A percentile compares a stretch with the other conserved stretches of the same genome.
phyloP scores from a whole-genome alignment of 129 eudicot genomes.

The Ambrosia artemisiifolia region DNA sequence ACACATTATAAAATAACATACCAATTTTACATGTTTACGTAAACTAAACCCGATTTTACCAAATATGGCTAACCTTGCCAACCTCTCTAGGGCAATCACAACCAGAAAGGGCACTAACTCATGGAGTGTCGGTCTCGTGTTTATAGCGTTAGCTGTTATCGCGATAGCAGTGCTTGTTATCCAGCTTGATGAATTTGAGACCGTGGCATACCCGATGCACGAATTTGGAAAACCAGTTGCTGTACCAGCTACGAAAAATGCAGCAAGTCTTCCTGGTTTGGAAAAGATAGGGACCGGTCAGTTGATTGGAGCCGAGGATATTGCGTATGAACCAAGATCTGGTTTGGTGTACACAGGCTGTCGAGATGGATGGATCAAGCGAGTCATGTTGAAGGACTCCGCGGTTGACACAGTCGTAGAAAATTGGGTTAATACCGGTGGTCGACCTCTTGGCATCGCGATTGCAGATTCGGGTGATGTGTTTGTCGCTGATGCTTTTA shows the following conservation, averaged over 20 bases:
- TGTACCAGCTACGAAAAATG: slow-evolving; percentile 31
- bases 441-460: slow-evolving; percentile 71
- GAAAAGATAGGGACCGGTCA: slow-evolving; percentile 55
- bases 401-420: slow-evolving; percentile 33
- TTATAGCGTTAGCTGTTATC: background rate
- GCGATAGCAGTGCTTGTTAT: slow-evolving; percentile 2
- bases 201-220: slow-evolving; percentile 44
- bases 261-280: slow-evolving; percentile 39
- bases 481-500: slow-evolving; percentile 57
- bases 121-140: slow-evolving; percentile 10
- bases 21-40: background rate
- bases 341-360: slow-evolving; percentile 59
- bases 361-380: slow-evolving; percentile 77
- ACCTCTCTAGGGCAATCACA: background rate
- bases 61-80: slow-evolving; percentile 9
- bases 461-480: slow-evolving; percentile 43
- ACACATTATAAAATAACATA: background rate
- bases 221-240: slow-evolving; percentile 25
- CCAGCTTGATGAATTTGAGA: slow-evolving; percentile 60
- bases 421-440: slow-evolving; percentile 81
- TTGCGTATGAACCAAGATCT: slow-evolving; percentile 46
- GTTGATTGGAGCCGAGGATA: slow-evolving; percentile 58
- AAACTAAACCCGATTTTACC: background rate
- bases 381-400: slow-evolving; percentile 39
- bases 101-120: background rate